phyloP scores from a whole-genome alignment of 306 rosid genomes.

The Gastrolobium villosum region DNA sequence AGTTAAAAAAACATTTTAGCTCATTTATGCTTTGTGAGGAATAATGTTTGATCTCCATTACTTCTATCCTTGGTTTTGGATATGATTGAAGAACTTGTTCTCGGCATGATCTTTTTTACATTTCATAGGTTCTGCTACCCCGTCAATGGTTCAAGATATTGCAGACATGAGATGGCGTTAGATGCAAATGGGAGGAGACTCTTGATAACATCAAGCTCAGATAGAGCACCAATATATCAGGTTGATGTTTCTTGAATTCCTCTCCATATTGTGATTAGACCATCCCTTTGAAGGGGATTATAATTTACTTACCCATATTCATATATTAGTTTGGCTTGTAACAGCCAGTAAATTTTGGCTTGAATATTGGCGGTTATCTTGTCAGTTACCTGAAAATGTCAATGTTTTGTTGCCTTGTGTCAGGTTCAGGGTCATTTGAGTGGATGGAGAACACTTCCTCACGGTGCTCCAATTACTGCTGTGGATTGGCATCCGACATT shows the following conservation, averaged over 20 bases:
- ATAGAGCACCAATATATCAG: conserved; percentile 95
- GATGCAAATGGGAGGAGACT: conserved; percentile 90
- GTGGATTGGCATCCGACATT: conserved; percentile 97
- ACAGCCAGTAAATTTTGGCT: not conserved
- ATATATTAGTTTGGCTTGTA: conserved; percentile 15
- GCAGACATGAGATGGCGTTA: conserved; percentile 94
- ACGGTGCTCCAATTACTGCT: conserved; percentile 81
- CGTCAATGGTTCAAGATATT: conserved; percentile 60
- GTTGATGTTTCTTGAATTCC: conserved; percentile 51
- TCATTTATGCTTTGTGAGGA: not conserved
- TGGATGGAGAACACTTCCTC: conserved; percentile 90
- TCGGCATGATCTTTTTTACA: conserved; percentile 12
- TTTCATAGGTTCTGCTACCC: conserved; percentile 75
- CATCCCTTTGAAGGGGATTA: conserved; percentile 11
- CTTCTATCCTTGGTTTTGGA: conserved; percentile 22
- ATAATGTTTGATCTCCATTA: not conserved
- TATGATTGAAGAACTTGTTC: conserved; percentile 29
- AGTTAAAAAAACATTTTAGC: not conserved
- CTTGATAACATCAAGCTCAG: conserved; percentile 77
- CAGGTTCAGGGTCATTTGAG: conserved; percentile 74
- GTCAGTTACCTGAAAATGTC: conserved; percentile 32
- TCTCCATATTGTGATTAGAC: conserved; percentile 21
- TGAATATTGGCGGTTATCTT: not conserved
- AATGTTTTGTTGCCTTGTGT: conserved; percentile 32
- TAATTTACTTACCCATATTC: conserved; percentile 6